These are phyloP conservation scores for Passiflora organensis DNA, from an alignment of 345 rosid genomes.

Conservation along the genomic window DNA sequence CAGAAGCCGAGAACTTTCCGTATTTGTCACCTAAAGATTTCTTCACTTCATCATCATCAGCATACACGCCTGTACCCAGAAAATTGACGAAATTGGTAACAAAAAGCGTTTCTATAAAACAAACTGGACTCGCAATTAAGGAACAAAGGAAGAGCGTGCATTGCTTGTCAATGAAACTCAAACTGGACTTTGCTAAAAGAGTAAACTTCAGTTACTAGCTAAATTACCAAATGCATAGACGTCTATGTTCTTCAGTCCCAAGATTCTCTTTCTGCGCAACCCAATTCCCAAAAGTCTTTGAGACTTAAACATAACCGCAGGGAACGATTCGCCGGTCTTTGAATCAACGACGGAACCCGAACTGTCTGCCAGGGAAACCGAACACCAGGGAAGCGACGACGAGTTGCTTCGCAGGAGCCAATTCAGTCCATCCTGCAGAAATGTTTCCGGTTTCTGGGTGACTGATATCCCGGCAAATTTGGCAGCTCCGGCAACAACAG, in stretches of 20 bases:
- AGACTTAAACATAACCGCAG: conserved; percentile 47
- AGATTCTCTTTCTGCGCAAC: conserved; percentile 58
- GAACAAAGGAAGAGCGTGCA: neutral
- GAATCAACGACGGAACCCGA: conserved; percentile 53
- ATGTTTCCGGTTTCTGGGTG: conserved; percentile 24
- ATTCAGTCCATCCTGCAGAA: conserved; percentile 29
- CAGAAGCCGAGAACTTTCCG: conserved; percentile 46
- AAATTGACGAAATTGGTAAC: neutral
- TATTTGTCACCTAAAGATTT: conserved; percentile 53
- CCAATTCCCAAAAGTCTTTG: conserved; percentile 69
- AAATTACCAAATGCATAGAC: conserved; percentile 70
- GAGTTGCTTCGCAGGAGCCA: conserved; percentile 29
- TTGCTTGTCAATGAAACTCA: neutral
- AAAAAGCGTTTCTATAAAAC: neutral
- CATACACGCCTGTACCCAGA: conserved; percentile 58
- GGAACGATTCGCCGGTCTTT: conserved; percentile 60
- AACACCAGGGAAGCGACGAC: conserved; percentile 43
- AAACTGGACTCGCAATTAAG: neutral
- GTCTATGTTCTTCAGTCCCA: conserved; percentile 83
- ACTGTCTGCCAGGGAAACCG: conserved; percentile 61
- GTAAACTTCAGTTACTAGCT: neutral
- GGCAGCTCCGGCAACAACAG: conserved; percentile 37
- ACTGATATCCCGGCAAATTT: conserved; percentile 40
- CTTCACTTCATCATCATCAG: conserved; percentile 53
- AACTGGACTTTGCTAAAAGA: neutral